These are phyloP conservation scores for Aspergillus eucalypticola DNA, from an alignment of 2,329 filamentous ascomycete genomes.

Conservation along the genomic window DNA sequence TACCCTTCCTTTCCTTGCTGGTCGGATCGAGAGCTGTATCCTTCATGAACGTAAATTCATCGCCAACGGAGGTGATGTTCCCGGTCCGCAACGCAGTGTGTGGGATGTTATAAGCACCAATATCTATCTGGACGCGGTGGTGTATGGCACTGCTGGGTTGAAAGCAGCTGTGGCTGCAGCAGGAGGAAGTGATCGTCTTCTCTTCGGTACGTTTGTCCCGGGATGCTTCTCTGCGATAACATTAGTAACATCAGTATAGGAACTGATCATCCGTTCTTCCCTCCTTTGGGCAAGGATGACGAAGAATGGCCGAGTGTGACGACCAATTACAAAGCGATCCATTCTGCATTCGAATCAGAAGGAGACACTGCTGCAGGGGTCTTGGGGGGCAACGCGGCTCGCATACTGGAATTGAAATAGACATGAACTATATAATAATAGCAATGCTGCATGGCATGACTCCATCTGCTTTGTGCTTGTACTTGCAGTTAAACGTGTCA, in stretches of 20 bases:
- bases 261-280: conserved; percentile 50
- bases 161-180: conserved; percentile 76
- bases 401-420: conserved; percentile 41
- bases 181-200: conserved; percentile 41
- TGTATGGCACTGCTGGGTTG: conserved; percentile 57
- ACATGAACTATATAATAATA: not conserved
- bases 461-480: not conserved
- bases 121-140: conserved; percentile 76
- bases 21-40: conserved; percentile 84
- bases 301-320: conserved; percentile 49
- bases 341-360: conserved; percentile 37
- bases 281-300: conserved; percentile 38
- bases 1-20: conserved; percentile 83
- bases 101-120: conserved; percentile 72
- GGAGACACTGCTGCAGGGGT: conserved; percentile 36
- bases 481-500: not conserved
- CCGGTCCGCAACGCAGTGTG: conserved; percentile 58
- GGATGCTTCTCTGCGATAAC: not conserved
- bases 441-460: not conserved
- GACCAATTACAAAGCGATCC: conserved; percentile 49
- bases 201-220: conserved; percentile 37
- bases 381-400: conserved; percentile 48
- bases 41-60: conserved; percentile 77
- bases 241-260: conserved; percentile 27
- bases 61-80: conserved; percentile 61